A percentile compares a stretch with the other conserved stretches of the same genome.
Conservation (phyloP, 805 yeast genomes). For the Cyberlindnera suaveolens region DNA sequence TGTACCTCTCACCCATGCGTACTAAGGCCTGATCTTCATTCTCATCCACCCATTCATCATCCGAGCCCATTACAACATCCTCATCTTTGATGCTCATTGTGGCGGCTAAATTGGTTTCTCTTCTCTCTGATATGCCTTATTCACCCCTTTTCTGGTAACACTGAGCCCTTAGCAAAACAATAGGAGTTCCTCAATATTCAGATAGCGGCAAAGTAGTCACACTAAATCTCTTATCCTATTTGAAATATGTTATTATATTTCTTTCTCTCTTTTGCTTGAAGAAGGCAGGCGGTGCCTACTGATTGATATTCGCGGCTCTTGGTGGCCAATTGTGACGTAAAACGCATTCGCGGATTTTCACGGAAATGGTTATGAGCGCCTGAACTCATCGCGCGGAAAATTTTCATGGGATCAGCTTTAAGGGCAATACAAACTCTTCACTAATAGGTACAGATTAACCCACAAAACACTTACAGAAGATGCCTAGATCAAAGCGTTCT, state of each 20-base stretch:
- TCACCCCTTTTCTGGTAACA: neutral
- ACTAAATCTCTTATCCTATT: no score
- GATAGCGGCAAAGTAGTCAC: no score
- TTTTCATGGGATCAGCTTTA: neutral
- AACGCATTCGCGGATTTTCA: neutral
- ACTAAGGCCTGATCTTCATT: slow-evolving; percentile 28
- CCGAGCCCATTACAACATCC: slow-evolving; percentile 8
- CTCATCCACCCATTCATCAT: slow-evolving; percentile 24
- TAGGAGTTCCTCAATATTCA: no score
- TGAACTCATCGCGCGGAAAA: slow-evolving; percentile 5
- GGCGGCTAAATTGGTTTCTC: neutral
- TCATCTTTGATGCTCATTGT: slow-evolving; percentile 1
- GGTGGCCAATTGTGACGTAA: neutral
- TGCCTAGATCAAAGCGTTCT: slow-evolving; percentile 98
- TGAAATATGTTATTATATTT: no score
- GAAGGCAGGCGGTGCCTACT: no score
- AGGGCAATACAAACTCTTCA: neutral
- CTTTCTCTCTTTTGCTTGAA: no score
- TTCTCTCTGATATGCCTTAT: neutral
- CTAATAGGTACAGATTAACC: neutral
- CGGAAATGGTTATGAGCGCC: neutral
- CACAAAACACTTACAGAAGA: slow-evolving; percentile 25
- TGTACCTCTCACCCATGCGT: slow-evolving; percentile 35
- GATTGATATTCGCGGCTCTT: no score
- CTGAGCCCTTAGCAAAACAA: no score